Percentiles rank a stretch among this genome's conserved stretches.
These are phyloP conservation scores for Pulveroboletus sp. DNA, from an alignment of 768 basidiomycete species.

Conservation along the genomic window DNA sequence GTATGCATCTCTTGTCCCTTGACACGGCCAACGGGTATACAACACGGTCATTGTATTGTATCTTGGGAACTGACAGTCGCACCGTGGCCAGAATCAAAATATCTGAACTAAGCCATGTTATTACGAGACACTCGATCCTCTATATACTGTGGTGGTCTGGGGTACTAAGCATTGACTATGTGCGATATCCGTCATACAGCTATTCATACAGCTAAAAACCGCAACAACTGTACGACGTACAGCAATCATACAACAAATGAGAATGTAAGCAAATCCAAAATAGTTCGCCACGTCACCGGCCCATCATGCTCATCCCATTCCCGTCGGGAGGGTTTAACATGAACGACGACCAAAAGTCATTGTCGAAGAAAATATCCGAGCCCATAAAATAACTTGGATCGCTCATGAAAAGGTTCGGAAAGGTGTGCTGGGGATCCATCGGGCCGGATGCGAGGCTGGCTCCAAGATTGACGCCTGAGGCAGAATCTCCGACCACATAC, in stretches of 20 bases:
- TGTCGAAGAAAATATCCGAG: slow-evolving; percentile 39
- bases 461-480: neutral
- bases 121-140: slow-evolving; percentile 4
- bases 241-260: neutral
- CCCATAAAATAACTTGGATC: slow-evolving; percentile 31
- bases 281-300: neutral
- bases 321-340: slow-evolving; percentile 32
- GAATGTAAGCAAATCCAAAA: too few relatives aligned
- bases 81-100: neutral
- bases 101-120: neutral
- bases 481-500: slow-evolving; percentile 10
- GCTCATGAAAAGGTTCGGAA: slow-evolving; percentile 20
- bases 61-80: too few relatives aligned
- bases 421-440: slow-evolving; percentile 19
- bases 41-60: neutral
- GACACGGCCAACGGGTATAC: neutral
- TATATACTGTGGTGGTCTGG: slow-evolving; percentile 1
- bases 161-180: slow-evolving; percentile 9
- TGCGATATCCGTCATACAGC: neutral
- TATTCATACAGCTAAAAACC: too few relatives aligned
- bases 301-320: slow-evolving; percentile 10
- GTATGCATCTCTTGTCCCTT: neutral
- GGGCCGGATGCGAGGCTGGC: neutral
- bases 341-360: slow-evolving; percentile 41
- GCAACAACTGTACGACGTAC: slow-evolving; percentile 2